Evolutionary conservation across 495 filamentous ascomycete species (phyloP).

Genomic region (Wilcoxina mikolae): DNA sequence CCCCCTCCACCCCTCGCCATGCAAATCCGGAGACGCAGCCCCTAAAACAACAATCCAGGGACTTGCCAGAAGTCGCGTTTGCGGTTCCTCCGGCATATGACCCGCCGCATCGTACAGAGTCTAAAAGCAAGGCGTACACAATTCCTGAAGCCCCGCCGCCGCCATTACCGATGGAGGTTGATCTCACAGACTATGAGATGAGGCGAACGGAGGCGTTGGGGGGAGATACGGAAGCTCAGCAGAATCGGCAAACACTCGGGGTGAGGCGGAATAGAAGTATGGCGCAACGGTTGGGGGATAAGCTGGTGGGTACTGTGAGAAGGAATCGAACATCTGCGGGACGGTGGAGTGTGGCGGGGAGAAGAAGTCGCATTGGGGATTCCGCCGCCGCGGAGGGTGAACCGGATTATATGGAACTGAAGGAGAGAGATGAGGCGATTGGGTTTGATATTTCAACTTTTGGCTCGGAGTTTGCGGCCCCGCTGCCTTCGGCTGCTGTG

Average conservation of each 20-base stretch:
- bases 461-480: slow-evolving; percentile 17
- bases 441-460: slow-evolving; percentile 21
- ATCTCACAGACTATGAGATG: background rate
- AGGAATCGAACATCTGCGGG: background rate
- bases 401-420: slow-evolving; percentile 4
- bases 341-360: background rate
- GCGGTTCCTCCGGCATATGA: background rate
- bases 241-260: no score
- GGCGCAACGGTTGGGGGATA: background rate
- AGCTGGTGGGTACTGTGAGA: background rate
- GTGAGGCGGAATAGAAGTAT: background rate
- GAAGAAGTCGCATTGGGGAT: background rate
- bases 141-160: background rate
- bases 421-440: slow-evolving; percentile 13
- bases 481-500: slow-evolving; percentile 12
- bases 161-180: background rate
- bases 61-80: background rate
- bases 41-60: background rate
- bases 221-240: background rate
- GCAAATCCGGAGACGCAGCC: background rate
- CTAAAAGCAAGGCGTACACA: background rate
- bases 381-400: no score
- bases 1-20: background rate
- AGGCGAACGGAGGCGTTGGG: background rate
- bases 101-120: background rate